Evolutionary conservation across 805 yeast genomes (phyloP), one percentile per base, ranked within the genome.

Genomic region (Barnettozyma botsteinii): DNA sequence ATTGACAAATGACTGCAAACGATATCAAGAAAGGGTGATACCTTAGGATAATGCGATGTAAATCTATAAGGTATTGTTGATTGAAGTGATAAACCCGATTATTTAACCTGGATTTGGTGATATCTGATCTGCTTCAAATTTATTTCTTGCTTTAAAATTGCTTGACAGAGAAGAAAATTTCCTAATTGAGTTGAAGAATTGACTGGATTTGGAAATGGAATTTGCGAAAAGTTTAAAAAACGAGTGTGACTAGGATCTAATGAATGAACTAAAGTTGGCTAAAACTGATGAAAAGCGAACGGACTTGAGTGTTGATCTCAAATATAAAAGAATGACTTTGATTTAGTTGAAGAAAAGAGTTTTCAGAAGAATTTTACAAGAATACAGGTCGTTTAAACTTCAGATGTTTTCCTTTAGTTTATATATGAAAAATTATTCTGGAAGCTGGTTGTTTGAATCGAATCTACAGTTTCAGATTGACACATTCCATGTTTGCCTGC

Each of bases 191-290:
- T 15, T 20, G 19, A 20, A 18, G 35, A n/a, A 29, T 23, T 34
- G 24, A 25, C 38, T 39, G 38, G 22, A 39, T 30, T 18, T 19
- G 42, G 42, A 34, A 33, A 15, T 29, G 27, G 26, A n/a, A n/a
- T n/a, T n/a, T n/a, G n/a, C 21, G 31, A 21, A 26, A 26, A 14
- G 35, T 17, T 21, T 20, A n/a, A n/a, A 24, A 37, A 32, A 27
- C 21, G 34, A 37, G 12, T 18, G 35, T 18, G 15, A 19, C 7
- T 13, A 24, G 12, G 24, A 32, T 9, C 8, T 5, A 31, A 31
- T 5, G 35, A 22, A 15, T 32, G 27, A 3, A 22, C 3, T 6
- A 6, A n/a, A 32, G 27, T 32, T 22, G 27, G 27, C 20, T 8
- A 18, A 18, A 8, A 19, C 17, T 7, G 18, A 18, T 10, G 21